Base-by-base conservation (phyloP, 441 rosid species). In the Populus tomentosa region DNA sequence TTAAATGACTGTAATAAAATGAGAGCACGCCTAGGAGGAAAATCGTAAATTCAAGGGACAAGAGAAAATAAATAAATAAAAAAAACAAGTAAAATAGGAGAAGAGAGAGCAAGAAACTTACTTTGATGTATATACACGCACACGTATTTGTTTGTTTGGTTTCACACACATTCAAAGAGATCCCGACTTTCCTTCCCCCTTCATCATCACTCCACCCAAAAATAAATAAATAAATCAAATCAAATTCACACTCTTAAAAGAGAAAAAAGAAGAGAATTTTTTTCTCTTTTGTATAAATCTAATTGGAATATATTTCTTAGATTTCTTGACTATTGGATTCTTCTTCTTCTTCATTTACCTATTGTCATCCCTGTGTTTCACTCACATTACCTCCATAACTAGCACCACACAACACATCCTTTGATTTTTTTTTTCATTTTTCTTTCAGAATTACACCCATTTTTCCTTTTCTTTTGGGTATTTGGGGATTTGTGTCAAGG, bases 251-350 rank as follows among this genome's bases (percentile, higher is more conserved):
- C 77, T 46, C 56, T 9, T 21, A 10, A 21, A 61, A 61, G 65
- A 23, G 65, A 21, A 61, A 59, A 59, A 61, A 10, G 28, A 23
- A 21, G 65, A 61, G 65, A 8, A 21, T 61, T 9, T 61, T 3
- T 9, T 61, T 3, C 7, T 61, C 24, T 21, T 61, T 68, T 79
- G 74, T 72, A 85, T 78, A 30, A 73, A 80, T 81, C 82, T 65
- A 74, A 80, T 80, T 70, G 87, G 88, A 87, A 87, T 82, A 78
- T 80, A 69, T 68, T 80, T 80, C 35, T n/a, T 62, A 78, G 82
- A 81, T 85, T 82, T 82, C 79, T 46, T 46, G 18, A 80, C 71
- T 78, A 67, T 80, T 79, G 78, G 72, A 80, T 83, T 83, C 82
- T 85, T 76, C 68, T 63, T 61, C 73, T 69, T 36, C 35, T 67